Base-by-base conservation (phyloP, 305 asterid species). In the Ilex paraguariensis region DNA sequence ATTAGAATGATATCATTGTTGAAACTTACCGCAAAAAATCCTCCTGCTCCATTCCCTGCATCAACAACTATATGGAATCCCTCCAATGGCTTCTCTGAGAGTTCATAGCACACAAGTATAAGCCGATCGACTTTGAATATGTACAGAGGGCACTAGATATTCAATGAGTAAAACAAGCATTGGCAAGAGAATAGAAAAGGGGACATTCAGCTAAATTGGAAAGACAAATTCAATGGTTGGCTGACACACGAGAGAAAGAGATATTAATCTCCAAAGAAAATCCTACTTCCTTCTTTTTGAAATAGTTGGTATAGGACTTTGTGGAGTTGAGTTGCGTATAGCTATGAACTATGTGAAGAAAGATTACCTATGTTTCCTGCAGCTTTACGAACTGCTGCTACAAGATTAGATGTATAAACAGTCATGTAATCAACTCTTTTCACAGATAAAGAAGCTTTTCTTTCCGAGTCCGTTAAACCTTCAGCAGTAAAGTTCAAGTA, bases 11-110 rank as follows among this genome's bases (percentile, higher is more conserved):
- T 52, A 36, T n/a, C 52, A 59, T 42, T 57, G 42, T 44, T 66
- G 66, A 67, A 73, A 79, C 97, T 84, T 81, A 87, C 97, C 54
- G 91, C 95, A 75, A 93, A 93, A 72, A 93, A 93, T 59, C 99
- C 99, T 66, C 99, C 99, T 54, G 99, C 95, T 45, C 99, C 99
- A 76, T 93, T 93, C 70, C 99, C 99, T 54, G 99, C 99, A 79
- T 93, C 99, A 66, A 93, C 99, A 72, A 93, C 80, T 68, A 93
- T 90, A 71, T 93, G 97, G 86, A 93, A 86, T 70, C 97, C 97
- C 66, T 90, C 95, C 78, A 93, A 79, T 56, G 99, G 99, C 85
- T 81, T 90, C 78, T 93, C 99, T 93, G 95, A 57, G 74, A 81
- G 54, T 66, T 36, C 42, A 36, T 49, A 58, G 57, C 64, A 55